phyloP scores from a whole-genome alignment of 83 land plant species.

The Larix sibirica region DNA sequence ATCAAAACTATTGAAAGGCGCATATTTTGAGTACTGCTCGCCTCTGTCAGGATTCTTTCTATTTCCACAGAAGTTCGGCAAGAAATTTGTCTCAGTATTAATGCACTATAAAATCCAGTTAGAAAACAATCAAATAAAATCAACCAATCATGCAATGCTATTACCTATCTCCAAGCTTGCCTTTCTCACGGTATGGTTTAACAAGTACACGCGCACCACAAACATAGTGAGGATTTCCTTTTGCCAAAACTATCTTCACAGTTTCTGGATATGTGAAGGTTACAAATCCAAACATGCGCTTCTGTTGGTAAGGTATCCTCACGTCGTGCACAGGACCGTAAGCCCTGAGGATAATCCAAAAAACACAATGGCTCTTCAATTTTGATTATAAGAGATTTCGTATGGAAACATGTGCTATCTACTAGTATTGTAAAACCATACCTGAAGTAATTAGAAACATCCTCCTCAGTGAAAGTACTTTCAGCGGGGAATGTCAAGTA shows the following conservation, averaged over 20 bases:
- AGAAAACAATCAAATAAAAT: neutral
- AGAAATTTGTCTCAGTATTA: neutral
- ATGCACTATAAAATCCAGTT: neutral
- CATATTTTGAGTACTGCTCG: neutral
- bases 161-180: constrained; percentile 37
- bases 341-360: constrained; percentile 33
- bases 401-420: no score
- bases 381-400: no score
- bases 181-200: constrained; percentile 88
- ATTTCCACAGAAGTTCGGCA: neutral
- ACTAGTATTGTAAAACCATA: neutral
- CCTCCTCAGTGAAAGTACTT: constrained; percentile 54
- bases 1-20: neutral
- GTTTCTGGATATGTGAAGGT: constrained; percentile 84
- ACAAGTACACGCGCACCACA: constrained; percentile 91
- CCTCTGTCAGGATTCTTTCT: constrained; percentile 1
- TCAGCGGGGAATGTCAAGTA: constrained; percentile 55
- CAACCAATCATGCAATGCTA: neutral
- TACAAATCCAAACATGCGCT: constrained; percentile 95
- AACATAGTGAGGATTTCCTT: constrained; percentile 88
- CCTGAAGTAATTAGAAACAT: constrained; percentile 53
- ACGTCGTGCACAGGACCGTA: constrained; percentile 93
- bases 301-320: constrained; percentile 86
- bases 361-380: no score
- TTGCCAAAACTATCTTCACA: constrained; percentile 66